Base-by-base conservation (phyloP, 805 yeast genomes). In the Metschnikowia noctiluminum region DNA sequence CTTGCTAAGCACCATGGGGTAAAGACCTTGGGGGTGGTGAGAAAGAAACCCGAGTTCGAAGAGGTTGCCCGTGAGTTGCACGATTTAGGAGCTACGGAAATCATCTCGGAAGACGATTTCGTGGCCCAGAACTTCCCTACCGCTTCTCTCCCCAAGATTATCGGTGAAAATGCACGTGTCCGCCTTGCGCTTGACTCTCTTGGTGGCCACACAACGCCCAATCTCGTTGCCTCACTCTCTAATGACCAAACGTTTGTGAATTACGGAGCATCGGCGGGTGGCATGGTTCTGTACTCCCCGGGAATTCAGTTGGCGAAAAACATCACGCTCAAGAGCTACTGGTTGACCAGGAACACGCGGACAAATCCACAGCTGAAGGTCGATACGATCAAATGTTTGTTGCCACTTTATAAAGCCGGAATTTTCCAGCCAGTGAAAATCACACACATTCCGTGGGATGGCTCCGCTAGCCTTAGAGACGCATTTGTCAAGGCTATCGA, bases 401-500 rank as follows among this genome's bases (percentile, higher is more conserved):
- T 85, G 38, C 70, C 79, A 41, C 68, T 85, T 55, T 85, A 84
- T 65, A 71, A 81, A 45, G 60, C 70, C 2, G 86, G 85, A n/a
- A 73, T 80, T 46, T 63, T 87, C 30, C 63, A 59, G 27, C 78
- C 75, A 30, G 77, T 80, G 7, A 77, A 81, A 0, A 68, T 64
- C 46, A 66, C 69, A 28, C 76, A 79, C 40, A 59, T 65, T n/a
- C 61, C 66, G 41, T 61, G 69, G 28, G 59, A 68, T 12, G 45
- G 40, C 7, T 27, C 47, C 9, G 45, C 41, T 9, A 49, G 53
- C 43, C 51, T 53, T 28, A 9, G 53, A 10, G 51, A 53, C 35
- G 42, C 38, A 28, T 53, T 51, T 34, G 43, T 48, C 6, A 7
- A 46, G 36, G 54, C 55, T 12, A 46, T 51, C 30, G 27, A 42